Evolutionary conservation across 2,329 filamentous ascomycete species (phyloP), one percentile per base, ranked within the genome.

Genomic region (Lasiodiplodia sp.): DNA sequence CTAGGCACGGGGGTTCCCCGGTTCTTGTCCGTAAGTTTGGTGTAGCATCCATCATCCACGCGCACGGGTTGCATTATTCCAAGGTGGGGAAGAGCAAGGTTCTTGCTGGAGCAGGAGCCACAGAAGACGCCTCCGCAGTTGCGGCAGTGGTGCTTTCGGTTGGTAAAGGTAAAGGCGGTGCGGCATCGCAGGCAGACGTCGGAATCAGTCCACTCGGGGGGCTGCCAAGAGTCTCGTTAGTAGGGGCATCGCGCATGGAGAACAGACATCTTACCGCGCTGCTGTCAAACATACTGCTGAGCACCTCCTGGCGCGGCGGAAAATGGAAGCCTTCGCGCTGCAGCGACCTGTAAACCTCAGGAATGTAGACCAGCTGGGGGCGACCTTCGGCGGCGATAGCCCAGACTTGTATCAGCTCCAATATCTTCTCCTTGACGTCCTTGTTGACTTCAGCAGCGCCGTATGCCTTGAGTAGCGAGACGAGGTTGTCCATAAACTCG

Each of bases 91-190:
- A 99, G 84, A 5, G 96, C 91, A 51, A 97, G 87, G 25, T 87
- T 89, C 83, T 98, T 98, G 83, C 89, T 91, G 16, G 95, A 98
- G 78, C 96, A 99, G 75, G 96, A 91, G 72, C 95, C 93, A 77
- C 97, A 96, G 79, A 99, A 99, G 75, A 97, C 96, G 80, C 96
- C 97, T 64, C 96, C 96, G 76, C 96, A 99, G 79, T 99, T 99
- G 72, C 96, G 90, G 77, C 96, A 99, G 79, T 99, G 96, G 78
- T 99, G 96, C 79, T 98, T 99, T 76, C 96, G 91, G 79, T 99
- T 99, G 68, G 95, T 99, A 77, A 99, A 97, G 58, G 93, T 97
- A 75, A 99, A 99, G 21, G 93, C 83, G 14, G 95, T 97, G 73
- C 96, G 90, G 79, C 96, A 99, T 77, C 96, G 91, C 94, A 99